These are phyloP conservation scores for Schwanniomyces vanrijiae DNA, from an alignment of 805 yeast species.

Conservation along the genomic window DNA sequence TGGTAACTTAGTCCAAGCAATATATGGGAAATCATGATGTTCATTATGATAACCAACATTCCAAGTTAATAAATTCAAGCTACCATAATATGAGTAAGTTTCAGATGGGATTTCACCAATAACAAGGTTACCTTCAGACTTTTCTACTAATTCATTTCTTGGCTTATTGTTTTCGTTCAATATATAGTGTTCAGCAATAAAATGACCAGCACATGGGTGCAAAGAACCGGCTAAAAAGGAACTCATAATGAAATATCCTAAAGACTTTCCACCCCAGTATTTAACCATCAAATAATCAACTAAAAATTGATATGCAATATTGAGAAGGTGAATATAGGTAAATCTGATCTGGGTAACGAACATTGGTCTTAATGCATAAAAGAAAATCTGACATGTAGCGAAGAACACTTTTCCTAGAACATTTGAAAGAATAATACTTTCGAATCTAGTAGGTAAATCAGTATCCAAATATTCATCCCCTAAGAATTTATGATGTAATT, in stretches of 20 bases:
- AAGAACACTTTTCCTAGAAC: slow-evolving; percentile 87
- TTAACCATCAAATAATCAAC: slow-evolving; percentile 60
- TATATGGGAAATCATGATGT: slow-evolving; percentile 93
- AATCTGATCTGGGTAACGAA: slow-evolving; percentile 73
- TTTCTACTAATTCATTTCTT: slow-evolving; percentile 30
- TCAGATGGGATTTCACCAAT: slow-evolving; percentile 56
- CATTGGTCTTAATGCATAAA: slow-evolving; percentile 90
- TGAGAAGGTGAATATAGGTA: slow-evolving; percentile 72
- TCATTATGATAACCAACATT: slow-evolving; percentile 94
- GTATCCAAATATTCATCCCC: slow-evolving; percentile 86
- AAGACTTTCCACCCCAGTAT: slow-evolving; percentile 62
- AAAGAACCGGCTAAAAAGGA: slow-evolving; percentile 87
- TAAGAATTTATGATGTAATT: slow-evolving; percentile 84
- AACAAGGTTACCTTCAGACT: slow-evolving; percentile 22
- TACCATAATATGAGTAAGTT: slow-evolving; percentile 87
- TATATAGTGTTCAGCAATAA: slow-evolving; percentile 91
- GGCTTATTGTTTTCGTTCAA: slow-evolving; percentile 55
- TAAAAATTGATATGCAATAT: slow-evolving; percentile 57
- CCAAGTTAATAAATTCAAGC: slow-evolving; percentile 77
- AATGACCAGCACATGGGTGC: slow-evolving; percentile 95
- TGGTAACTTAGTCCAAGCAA: slow-evolving; percentile 85
- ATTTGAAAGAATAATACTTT: slow-evolving; percentile 71
- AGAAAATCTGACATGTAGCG: slow-evolving; percentile 84
- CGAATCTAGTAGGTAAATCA: slow-evolving; percentile 80
- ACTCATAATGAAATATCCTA: slow-evolving; percentile 67